A percentile compares a stretch with the other conserved stretches of the same genome.
These are phyloP conservation scores for Colletotrichum echinochloae DNA, from an alignment of 2,329 filamentous ascomycete species.

Conservation along the genomic window DNA sequence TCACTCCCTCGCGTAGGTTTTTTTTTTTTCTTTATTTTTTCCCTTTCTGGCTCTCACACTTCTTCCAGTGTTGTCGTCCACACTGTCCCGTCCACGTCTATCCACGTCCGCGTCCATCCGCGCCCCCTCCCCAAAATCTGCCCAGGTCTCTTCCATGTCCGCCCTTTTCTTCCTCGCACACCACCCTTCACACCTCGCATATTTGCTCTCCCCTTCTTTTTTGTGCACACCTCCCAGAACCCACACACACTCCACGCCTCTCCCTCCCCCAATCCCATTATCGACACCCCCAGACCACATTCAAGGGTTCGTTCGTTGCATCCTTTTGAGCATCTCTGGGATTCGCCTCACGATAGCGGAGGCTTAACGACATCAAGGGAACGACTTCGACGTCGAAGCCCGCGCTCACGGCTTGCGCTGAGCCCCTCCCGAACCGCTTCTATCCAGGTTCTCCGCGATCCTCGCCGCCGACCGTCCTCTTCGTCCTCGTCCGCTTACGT, in stretches of 20 bases:
- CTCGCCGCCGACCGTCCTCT: background rate
- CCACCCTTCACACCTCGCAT: constrained; percentile 42
- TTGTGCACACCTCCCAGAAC: constrained; percentile 46
- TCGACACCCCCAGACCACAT: constrained; percentile 53
- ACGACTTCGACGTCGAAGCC: constrained; percentile 21
- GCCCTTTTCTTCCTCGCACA: constrained; percentile 39
- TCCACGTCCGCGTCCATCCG: constrained; percentile 21
- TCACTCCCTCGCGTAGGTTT: constrained; percentile 14
- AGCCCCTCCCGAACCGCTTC: background rate
- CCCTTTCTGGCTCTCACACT: constrained; percentile 20
- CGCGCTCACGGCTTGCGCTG: constrained; percentile 12
- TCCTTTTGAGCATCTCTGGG: constrained; percentile 39
- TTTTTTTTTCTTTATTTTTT: constrained; percentile 10
- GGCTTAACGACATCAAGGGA: constrained; percentile 31
- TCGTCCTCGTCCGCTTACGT: constrained; percentile 9
- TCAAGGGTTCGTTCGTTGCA: constrained; percentile 43
- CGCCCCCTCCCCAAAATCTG: constrained; percentile 25
- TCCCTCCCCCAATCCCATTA: constrained; percentile 56
- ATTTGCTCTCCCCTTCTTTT: constrained; percentile 44
- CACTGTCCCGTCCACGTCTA: constrained; percentile 25
- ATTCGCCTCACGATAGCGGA: constrained; percentile 39
- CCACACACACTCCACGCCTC: constrained; percentile 54
- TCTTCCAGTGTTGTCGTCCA: constrained; percentile 2
- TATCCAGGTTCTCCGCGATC: background rate
- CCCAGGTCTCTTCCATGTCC: constrained; percentile 41